A percentile compares a stretch with the other conserved stretches of the same genome.
Conservation (phyloP, 164 flowering plant species). For the Litsea cubeba region DNA sequence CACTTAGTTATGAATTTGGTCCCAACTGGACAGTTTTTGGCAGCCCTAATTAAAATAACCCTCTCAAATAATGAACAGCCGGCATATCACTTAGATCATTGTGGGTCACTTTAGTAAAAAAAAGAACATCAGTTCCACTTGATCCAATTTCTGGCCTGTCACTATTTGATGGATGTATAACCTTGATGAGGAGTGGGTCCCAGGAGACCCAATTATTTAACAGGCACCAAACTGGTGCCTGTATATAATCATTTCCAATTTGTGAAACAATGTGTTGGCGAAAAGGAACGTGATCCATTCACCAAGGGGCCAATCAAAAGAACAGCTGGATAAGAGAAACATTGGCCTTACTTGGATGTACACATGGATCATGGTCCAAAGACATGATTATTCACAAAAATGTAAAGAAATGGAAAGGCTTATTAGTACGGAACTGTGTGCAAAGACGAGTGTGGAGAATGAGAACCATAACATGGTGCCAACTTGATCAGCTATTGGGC, state of each 20-base stretch:
- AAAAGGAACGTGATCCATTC: no score
- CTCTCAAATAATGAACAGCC: no score
- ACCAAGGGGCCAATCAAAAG: background rate
- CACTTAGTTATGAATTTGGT: no score
- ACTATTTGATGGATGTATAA: background rate
- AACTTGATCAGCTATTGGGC: constrained; percentile 12
- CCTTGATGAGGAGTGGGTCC: background rate
- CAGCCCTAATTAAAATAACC: no score
- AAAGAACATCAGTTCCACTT: background rate
- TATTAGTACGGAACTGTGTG: constrained; percentile 22
- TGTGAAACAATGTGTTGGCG: no score
- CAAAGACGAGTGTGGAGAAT: constrained; percentile 21
- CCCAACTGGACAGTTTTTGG: no score
- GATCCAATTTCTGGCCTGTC: background rate
- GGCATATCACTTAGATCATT: background rate
- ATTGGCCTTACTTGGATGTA: background rate
- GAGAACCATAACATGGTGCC: constrained; percentile 24
- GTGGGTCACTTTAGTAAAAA: background rate
- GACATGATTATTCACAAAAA: background rate
- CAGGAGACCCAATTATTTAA: background rate
- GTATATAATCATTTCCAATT: no score
- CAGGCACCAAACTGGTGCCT: background rate
- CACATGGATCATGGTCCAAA: background rate
- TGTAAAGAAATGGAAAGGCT: background rate
- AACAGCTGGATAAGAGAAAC: background rate